phyloP scores from a whole-genome alignment of 164 flowering plant species.

The Houttuynia cordata region DNA sequence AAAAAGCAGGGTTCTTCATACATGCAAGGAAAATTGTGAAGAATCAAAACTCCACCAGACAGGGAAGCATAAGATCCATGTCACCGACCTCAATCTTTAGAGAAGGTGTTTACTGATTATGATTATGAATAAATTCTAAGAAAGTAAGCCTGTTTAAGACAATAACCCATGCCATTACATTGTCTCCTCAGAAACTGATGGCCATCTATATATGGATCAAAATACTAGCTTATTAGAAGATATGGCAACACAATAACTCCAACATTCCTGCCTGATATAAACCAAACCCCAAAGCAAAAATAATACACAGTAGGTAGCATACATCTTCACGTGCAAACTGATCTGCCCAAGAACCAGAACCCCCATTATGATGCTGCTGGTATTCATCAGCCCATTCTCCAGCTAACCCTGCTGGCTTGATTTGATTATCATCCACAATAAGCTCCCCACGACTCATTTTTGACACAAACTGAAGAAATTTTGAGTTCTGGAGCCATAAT shows the following conservation, averaged over 20 bases:
- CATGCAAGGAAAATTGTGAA: too few species aligned
- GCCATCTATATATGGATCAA: neutral
- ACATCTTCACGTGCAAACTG: conserved; percentile 51
- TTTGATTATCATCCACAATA: conserved; percentile 85
- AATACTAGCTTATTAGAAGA: too few species aligned
- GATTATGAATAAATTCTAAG: neutral
- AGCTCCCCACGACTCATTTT: conserved; percentile 99
- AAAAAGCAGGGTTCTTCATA: too few species aligned
- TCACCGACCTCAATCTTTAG: too few species aligned
- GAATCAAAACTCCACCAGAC: too few species aligned
- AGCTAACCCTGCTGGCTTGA: conserved; percentile 38
- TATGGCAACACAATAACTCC: neutral
- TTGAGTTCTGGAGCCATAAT: conserved; percentile 55
- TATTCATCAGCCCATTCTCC: conserved; percentile 87
- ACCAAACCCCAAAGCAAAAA: neutral
- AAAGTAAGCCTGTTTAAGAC: neutral
- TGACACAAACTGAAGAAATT: conserved; percentile 92
- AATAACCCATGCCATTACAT: too few species aligned
- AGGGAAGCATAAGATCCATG: too few species aligned
- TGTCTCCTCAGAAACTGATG: neutral
- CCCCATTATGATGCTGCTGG: conserved; percentile 47
- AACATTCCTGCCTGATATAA: neutral
- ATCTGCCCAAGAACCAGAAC: conserved; percentile 55
- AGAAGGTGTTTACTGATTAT: too few species aligned
- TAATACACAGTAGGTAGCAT: conserved; percentile 11